These are phyloP conservation scores for Fusarium sp. DNA, from an alignment of 2,329 filamentous ascomycete genomes.

Conservation along the genomic window DNA sequence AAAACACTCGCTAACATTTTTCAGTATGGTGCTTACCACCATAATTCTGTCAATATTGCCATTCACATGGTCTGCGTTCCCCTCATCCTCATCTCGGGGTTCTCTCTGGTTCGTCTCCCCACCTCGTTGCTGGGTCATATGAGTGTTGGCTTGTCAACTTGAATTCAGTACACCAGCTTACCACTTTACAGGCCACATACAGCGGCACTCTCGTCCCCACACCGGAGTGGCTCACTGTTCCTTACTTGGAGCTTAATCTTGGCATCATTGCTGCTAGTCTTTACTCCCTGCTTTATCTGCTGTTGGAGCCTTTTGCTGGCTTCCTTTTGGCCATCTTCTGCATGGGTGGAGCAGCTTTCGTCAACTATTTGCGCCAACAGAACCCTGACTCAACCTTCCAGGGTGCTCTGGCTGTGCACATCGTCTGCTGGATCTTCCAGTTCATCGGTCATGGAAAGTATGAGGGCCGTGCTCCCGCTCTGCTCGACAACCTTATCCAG, in stretches of 20 bases:
- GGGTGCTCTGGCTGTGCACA: constrained; percentile 72
- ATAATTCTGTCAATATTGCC: constrained; percentile 78
- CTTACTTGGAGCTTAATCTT: constrained; percentile 74
- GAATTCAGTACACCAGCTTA: constrained; percentile 9
- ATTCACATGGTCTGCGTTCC: constrained; percentile 87
- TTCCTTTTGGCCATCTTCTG: constrained; percentile 80
- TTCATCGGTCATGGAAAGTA: constrained; percentile 92
- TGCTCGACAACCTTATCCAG: constrained; percentile 92
- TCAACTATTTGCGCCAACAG: constrained; percentile 77
- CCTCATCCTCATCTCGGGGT: constrained; percentile 75
- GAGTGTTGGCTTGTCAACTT: neutral
- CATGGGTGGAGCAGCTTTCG: constrained; percentile 77
- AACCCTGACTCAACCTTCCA: constrained; percentile 62
- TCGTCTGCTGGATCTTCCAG: constrained; percentile 85
- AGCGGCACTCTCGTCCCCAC: constrained; percentile 71
- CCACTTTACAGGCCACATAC: constrained; percentile 65
- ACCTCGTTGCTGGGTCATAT: constrained; percentile 1
- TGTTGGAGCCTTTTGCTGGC: constrained; percentile 94
- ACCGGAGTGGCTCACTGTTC: constrained; percentile 74
- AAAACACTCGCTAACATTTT: constrained; percentile 24
- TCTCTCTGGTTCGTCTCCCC: constrained; percentile 72
- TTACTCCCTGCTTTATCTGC: constrained; percentile 84
- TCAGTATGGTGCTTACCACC: constrained; percentile 87
- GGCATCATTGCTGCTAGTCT: constrained; percentile 72
- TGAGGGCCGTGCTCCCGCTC: constrained; percentile 86